These are phyloP conservation scores for Lachnellula cervina DNA, from an alignment of 2,329 filamentous ascomycete genomes.

Conservation along the genomic window DNA sequence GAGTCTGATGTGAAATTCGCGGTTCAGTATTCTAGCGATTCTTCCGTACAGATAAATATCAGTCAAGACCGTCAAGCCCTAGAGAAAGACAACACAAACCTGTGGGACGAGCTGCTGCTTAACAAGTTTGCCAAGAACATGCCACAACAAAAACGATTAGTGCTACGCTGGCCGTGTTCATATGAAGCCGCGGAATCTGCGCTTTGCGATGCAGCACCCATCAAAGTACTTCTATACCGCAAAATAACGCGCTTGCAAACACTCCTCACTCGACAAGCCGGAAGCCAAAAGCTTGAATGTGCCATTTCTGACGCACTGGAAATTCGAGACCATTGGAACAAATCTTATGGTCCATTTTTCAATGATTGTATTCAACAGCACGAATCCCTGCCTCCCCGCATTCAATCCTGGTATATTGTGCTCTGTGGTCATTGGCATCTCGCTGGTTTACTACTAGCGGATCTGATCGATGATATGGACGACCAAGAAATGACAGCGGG, in stretches of 20 bases:
- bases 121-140: too few relatives aligned
- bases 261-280: slow-evolving; percentile 39
- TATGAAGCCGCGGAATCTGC: slow-evolving; percentile 46
- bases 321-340: slow-evolving; percentile 39
- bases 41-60: too few relatives aligned
- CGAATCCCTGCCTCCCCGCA: slow-evolving; percentile 44
- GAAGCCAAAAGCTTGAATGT: slow-evolving; percentile 40
- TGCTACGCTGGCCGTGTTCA: slow-evolving; percentile 46
- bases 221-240: slow-evolving; percentile 55
- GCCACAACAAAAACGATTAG: slow-evolving; percentile 2
- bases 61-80: too few relatives aligned
- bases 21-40: too few relatives aligned
- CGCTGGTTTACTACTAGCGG: slow-evolving; percentile 49
- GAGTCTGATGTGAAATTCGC: too few relatives aligned
- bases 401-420: slow-evolving; percentile 57
- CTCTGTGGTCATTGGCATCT: slow-evolving; percentile 55
- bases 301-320: slow-evolving; percentile 43
- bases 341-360: too few relatives aligned
- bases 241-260: slow-evolving; percentile 52
- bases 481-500: slow-evolving; percentile 21
- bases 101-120: too few relatives aligned
- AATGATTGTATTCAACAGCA: slow-evolving; percentile 46
- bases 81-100: too few relatives aligned
- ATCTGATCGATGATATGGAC: slow-evolving; percentile 48
- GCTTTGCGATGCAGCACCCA: slow-evolving; percentile 49